Base-by-base conservation (phyloP, 768 basidiomycete species). In the Pisolithus microcarpus region DNA sequence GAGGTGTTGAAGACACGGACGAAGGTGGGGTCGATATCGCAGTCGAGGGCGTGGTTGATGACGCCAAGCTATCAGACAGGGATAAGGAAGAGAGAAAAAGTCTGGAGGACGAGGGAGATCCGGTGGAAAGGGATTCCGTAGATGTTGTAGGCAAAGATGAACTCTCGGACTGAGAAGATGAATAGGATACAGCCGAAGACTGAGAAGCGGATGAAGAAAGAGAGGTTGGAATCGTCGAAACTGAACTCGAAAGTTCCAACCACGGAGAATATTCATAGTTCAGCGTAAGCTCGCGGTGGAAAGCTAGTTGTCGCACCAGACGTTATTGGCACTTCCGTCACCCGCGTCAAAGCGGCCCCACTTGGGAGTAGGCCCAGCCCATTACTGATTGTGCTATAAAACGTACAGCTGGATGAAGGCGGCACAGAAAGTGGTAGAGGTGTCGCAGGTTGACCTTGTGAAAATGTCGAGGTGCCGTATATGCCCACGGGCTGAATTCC, bases 401-500 rank as follows among this genome's bases (percentile, higher is more conserved):
- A 54, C 15, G 70, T 71, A 71, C 91, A 93, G 19, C 73, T 66
- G 16, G 80, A 85, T 2, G 82, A 81, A 5, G 78, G 58, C 0
- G 81, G 84, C 1, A 67, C 69, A 3, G 81, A 76, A 58, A 84
- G 80, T 2, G 81, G 70, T 7, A 72, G 38, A 13, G 85, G 82
- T 2, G 80, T 85, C 0, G 54, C 62, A 0, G 76, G 72, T 30
- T 80, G 65, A 36, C 82, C 82, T 71, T 89, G 87, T 60, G 75
- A 64, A 70, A 80, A 86, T 0, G 83, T 84, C 13, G 82, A 85
- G 16, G 70, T 64, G 31, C 79, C 80, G 58, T 85, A 84, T n/a
- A 85, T 74, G 26, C 83, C 84, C 80, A 82, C 81, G 4, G 81
- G 78, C 77, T 79, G 49, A 42, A 49, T 9, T 21, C 30, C 19